These are phyloP conservation scores for Cydonia oblonga DNA, from an alignment of 331 rosid genomes.

Conservation along the genomic window DNA sequence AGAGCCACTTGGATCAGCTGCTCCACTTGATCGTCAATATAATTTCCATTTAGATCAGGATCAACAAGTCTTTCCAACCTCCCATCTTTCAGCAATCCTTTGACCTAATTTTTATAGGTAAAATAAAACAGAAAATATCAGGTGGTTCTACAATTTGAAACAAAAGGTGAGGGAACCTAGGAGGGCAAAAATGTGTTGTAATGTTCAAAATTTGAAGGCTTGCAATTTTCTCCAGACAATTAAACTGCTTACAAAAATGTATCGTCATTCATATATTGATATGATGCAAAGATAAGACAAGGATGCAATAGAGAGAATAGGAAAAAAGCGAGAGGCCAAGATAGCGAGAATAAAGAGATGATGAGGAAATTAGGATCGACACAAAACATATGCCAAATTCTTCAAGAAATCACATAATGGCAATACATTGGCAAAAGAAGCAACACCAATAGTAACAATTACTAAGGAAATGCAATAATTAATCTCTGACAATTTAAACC, in stretches of 20 bases:
- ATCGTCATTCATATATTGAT: background rate
- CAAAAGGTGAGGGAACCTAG: background rate
- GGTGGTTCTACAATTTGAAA: constrained; percentile 1
- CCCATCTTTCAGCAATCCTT: constrained; percentile 70
- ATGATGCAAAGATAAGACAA: background rate
- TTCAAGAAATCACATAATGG: background rate
- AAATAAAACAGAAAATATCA: background rate
- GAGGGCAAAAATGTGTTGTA: background rate
- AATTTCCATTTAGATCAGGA: constrained; percentile 52
- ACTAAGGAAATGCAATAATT: background rate
- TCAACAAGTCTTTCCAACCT: constrained; percentile 76
- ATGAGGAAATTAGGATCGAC: background rate
- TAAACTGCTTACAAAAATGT: background rate
- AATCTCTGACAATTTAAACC: background rate
- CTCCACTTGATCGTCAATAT: constrained; percentile 54
- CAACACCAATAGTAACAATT: background rate
- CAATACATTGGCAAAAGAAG: background rate
- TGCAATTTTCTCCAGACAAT: background rate
- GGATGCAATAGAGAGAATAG: background rate
- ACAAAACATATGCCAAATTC: background rate
- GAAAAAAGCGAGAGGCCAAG: background rate
- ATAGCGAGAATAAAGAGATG: background rate
- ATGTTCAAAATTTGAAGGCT: background rate
- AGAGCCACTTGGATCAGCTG: constrained; percentile 84
- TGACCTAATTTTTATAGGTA: constrained; percentile 39